Conservation (phyloP, 2,329 filamentous ascomycete genomes). For the Fusarium metavorans region DNA sequence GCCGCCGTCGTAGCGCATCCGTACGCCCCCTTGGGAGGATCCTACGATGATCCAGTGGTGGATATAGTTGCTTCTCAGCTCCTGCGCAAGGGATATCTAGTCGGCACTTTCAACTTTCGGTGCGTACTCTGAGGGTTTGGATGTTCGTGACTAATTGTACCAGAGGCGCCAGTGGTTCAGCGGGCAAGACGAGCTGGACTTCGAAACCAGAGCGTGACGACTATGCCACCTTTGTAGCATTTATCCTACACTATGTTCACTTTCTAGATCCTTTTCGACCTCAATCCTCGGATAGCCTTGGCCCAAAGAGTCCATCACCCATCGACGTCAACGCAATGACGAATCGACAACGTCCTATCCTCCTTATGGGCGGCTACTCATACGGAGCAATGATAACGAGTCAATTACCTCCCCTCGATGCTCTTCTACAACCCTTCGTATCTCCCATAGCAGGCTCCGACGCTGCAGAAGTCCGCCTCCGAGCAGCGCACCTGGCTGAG, state of each 20-base stretch:
- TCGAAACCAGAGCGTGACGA: constrained; percentile 84
- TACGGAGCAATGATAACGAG: constrained; percentile 88
- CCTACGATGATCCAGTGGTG: constrained; percentile 85
- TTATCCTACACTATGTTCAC: constrained; percentile 80
- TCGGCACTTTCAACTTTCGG: constrained; percentile 95
- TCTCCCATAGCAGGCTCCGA: constrained; percentile 65
- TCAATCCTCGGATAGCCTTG: constrained; percentile 11
- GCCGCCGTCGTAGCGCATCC: constrained; percentile 84
- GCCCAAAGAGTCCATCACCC: constrained; percentile 8
- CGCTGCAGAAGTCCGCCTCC: constrained; percentile 76
- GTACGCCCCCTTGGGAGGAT: constrained; percentile 88
- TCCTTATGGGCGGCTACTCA: constrained; percentile 85
- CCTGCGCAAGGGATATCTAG: constrained; percentile 77
- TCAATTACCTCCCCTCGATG: constrained; percentile 72
- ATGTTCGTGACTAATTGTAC: too few species aligned
- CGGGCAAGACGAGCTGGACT: constrained; percentile 88
- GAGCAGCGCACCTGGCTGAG: constrained; percentile 75
- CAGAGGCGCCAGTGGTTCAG: constrained; percentile 81
- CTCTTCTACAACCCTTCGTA: constrained; percentile 71
- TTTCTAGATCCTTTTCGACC: constrained; percentile 60
- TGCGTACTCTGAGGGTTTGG: too few species aligned
- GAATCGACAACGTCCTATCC: constrained; percentile 43
- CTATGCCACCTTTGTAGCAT: constrained; percentile 85
- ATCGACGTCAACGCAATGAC: background rate
- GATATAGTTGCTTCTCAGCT: constrained; percentile 73